Evolutionary conservation across 345 rosid species (phyloP), one percentile per base, ranked within the genome.

Genomic region (Boechera divaricarpa): DNA sequence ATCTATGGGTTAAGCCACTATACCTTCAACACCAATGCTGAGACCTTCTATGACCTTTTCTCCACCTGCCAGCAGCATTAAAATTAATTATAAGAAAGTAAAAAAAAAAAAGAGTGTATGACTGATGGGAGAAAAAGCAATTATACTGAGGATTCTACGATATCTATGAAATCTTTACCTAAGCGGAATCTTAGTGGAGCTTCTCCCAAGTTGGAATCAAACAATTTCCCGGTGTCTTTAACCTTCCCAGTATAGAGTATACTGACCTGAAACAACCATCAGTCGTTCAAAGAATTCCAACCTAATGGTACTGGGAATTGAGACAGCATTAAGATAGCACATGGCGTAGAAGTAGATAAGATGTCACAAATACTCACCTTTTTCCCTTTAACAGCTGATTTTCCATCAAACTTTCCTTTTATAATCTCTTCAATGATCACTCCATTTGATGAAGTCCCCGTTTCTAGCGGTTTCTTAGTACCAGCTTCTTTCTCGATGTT

Each of bases 1-100:
- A 70, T 18, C 38, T 10, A 33, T 67, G 29, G 10, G 70, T 32
- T 45, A 28, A 55, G 59, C 33, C 32, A 61, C 44, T 58, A 83
- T 88, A 88, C 95, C 95, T 68, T 85, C 87, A 76, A 86, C 59
- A 47, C 89, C 91, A 49, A 83, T 81, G 79, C 83, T 80, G 81
- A 86, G 86, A 51, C 85, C 84, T 41, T 78, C 75, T 68, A 79
- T 67, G 55, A 85, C 88, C 9, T 78, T 77, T 53, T 59, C 75
- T 48, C 18, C 69, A 59, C 92, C 91, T 86, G 81, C 72, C 65
- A 31, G 72, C 42, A 64, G 6, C 28, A 67, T n/a, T n/a, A 38
- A 29, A 11, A 44, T 52, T 21, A 21, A 42, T 51, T 4, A 7
- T 24, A 33, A 56, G 8, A 38, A 45, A n/a, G 26, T 8, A 6